These are phyloP conservation scores for Lichtheimia ramosa DNA, from an alignment of 371 early-diverging fungal species.

Conservation along the genomic window DNA sequence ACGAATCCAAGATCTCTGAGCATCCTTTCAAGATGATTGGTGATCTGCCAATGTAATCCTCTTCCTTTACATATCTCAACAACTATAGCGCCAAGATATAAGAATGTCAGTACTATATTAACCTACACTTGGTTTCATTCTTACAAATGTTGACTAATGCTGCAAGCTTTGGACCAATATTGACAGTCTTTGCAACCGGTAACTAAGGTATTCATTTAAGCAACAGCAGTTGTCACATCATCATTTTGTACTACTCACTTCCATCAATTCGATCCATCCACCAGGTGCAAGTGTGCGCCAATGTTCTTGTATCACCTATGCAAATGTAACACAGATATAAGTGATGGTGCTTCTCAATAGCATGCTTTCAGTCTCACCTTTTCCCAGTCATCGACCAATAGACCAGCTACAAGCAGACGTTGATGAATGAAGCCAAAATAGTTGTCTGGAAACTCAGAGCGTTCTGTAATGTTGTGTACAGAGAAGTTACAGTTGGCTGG, in stretches of 20 bases:
- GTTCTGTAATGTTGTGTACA: conserved; percentile 51
- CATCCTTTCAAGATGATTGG: no score
- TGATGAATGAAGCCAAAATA: conserved; percentile 59
- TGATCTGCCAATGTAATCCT: no score
- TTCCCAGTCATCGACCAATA: conserved; percentile 29
- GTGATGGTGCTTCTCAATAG: neutral
- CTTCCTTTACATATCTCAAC: no score
- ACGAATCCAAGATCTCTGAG: no score
- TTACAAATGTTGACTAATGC: no score
- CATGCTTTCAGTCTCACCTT: conserved; percentile 11
- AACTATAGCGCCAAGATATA: no score
- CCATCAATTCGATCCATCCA: conserved; percentile 22
- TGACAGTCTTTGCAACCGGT: no score
- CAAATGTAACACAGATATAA: neutral
- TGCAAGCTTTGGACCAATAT: no score
- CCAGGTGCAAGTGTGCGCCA: conserved; percentile 18
- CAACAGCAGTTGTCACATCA: no score
- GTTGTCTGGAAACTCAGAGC: conserved; percentile 51
- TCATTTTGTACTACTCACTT: neutral
- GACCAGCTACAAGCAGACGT: conserved; percentile 33
- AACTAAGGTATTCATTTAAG: no score
- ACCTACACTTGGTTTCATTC: no score
- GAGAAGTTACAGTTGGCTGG: conserved; percentile 39
- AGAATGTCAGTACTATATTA: no score
- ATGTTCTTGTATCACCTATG: conserved; percentile 12